Base-by-base conservation (phyloP, 177 flowering plant genomes). In the Vitis hybrid region DNA sequence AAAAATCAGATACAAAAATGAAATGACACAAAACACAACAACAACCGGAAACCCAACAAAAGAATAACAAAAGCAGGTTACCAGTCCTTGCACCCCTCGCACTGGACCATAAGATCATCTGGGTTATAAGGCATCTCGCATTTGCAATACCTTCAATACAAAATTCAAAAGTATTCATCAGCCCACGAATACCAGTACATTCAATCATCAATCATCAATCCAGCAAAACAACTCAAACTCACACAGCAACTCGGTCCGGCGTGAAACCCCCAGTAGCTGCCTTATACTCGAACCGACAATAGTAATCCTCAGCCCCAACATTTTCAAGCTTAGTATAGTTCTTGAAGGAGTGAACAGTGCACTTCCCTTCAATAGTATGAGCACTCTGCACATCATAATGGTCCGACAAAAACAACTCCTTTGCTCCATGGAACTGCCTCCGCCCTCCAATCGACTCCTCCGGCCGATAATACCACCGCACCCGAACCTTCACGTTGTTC, bases 61-160 rank as follows among this genome's bases (percentile, higher is more conserved):
- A 53, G 1, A 10, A 50, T 56, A 71, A 80, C 65, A 24, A 8
- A 51, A 58, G 24, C 71, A 70, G 32, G 66, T 56, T 64, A 86
- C 87, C 90, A 86, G 80, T 86, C 94, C 71, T 87, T 85, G 87
- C 94, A 90, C 11, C 84, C 86, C 59, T 90, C 94, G 67, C 94
- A 90, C 71, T 90, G 94, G 63, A 88, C 92, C 94, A 90, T 90
- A 4, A 90, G 87, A 57, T 86, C 92, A 73, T 90, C 94, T 12
- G 93, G 93, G 74, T 89, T 89, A 68, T 89, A 87, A 1, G 93
- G 93, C 93, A 87, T 87, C 77, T 90, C 94, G 58, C 94, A 90
- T 64, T 85, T 90, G 80, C 94, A 90, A 72, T 86, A 90, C 78
- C 92, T 88, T 73, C 77, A 78, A 63, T 65, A 70, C 52, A 69